Evolutionary conservation across 1,139 yeast genomes (phyloP).

Genomic region (Yamadazyma kanchanaburiensis): DNA sequence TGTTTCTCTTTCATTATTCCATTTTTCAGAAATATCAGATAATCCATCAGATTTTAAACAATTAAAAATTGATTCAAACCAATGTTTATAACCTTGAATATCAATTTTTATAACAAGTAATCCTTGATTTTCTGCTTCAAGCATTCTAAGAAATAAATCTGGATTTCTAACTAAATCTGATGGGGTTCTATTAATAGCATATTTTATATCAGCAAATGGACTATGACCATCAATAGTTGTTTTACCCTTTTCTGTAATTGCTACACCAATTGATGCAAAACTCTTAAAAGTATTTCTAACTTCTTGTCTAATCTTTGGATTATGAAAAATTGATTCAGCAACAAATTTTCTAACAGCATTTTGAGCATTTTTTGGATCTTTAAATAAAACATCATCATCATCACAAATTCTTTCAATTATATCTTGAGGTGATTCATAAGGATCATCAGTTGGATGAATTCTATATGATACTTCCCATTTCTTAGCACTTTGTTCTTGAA

Average conservation of each 20-base stretch:
- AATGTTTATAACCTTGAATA: conserved; percentile 37
- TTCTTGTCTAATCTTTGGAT: conserved; percentile 76
- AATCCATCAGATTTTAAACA: conserved; percentile 79
- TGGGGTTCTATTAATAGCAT: conserved; percentile 78
- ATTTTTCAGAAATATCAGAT: conserved; percentile 72
- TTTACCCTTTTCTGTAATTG: conserved; percentile 84
- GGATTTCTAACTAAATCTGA: conserved; percentile 72
- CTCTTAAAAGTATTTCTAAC: conserved; percentile 68
- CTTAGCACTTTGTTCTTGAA: conserved; percentile 55
- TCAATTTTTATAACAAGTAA: conserved; percentile 46
- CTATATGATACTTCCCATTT: conserved; percentile 51
- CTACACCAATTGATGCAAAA: conserved; percentile 69
- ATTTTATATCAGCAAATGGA: conserved; percentile 86
- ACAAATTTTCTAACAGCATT: conserved; percentile 73
- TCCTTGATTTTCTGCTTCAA: conserved; percentile 81
- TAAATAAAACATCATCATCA: conserved; percentile 53
- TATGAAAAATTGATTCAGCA: conserved; percentile 77
- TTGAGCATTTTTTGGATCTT: conserved; percentile 61
- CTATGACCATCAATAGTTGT: conserved; percentile 75
- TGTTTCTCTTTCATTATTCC: conserved; percentile 76
- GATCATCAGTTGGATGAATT: conserved; percentile 75
- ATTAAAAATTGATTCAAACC: conserved; percentile 49
- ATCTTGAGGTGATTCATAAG: conserved; percentile 60
- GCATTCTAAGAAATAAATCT: conserved; percentile 80
- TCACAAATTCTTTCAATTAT: conserved; percentile 56